A percentile compares a stretch with the other conserved stretches of the same genome.
Evolutionary conservation across 2,329 filamentous ascomycete genomes (phyloP).

Genomic region (Ceratocystis eucalypticola): DNA sequence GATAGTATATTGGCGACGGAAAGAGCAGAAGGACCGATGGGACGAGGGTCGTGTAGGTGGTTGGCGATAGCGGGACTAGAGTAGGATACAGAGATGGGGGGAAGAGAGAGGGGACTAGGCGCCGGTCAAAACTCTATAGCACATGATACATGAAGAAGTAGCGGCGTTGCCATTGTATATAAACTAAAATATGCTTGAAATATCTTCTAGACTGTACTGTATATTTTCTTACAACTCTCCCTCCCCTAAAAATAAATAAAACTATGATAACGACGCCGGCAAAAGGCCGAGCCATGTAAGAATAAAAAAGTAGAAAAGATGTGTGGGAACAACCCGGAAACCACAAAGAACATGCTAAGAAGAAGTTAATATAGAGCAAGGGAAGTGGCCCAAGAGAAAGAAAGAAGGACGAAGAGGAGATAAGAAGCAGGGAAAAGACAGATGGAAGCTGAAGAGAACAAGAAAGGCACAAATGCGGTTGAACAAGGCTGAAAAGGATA

Average conservation of each 20-base stretch:
- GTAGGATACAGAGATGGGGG: slow-evolving; percentile 24
- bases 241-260: background rate
- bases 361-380: slow-evolving; percentile 4
- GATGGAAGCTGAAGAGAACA: background rate
- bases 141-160: background rate
- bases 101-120: background rate
- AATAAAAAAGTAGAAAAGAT: background rate
- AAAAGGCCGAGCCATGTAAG: background rate
- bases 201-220: slow-evolving; percentile 3
- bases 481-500: background rate
- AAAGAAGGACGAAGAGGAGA: background rate
- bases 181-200: background rate
- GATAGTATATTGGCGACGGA: slow-evolving; percentile 62
- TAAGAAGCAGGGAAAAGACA: background rate
- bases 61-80: slow-evolving; percentile 48
- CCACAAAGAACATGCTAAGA: slow-evolving; percentile 1
- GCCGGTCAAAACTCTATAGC: background rate
- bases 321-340: background rate
- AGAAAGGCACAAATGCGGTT: background rate
- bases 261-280: background rate
- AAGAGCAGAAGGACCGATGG: slow-evolving; percentile 85
- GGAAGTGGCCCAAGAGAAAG: slow-evolving; percentile 3
- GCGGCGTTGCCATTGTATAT: background rate
- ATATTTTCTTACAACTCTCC: slow-evolving; percentile 2
- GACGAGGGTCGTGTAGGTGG: slow-evolving; percentile 91